Percentiles rank a stretch among this genome's conserved stretches.
Evolutionary conservation across 345 rosid species (phyloP).

Genomic region (Abelmoschus esculentus): DNA sequence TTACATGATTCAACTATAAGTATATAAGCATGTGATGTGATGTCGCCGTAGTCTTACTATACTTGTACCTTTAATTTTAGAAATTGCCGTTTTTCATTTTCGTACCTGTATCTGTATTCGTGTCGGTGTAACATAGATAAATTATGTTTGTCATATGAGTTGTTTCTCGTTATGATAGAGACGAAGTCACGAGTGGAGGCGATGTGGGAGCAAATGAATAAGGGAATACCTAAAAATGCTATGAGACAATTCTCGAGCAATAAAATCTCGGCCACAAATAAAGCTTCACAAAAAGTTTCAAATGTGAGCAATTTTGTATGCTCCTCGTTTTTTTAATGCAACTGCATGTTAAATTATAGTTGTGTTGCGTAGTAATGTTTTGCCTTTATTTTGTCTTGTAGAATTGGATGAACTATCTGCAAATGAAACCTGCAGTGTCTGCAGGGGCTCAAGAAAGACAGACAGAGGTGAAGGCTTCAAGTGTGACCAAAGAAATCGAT

Average conservation of each 20-base stretch:
- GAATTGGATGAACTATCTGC: slow-evolving; percentile 34
- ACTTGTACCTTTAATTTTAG: no score
- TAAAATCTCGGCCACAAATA: slow-evolving; percentile 19
- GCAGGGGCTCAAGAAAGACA: slow-evolving; percentile 10
- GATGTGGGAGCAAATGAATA: slow-evolving; percentile 64
- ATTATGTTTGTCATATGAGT: background rate
- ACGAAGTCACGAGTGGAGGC: slow-evolving; percentile 37
- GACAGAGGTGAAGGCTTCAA: background rate
- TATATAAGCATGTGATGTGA: no score
- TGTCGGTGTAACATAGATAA: no score
- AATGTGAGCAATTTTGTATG: slow-evolving; percentile 34
- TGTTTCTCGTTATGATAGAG: slow-evolving; percentile 18
- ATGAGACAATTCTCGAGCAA: slow-evolving; percentile 26
- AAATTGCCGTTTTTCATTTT: no score
- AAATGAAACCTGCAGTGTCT: slow-evolving; percentile 17
- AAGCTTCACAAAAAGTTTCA: slow-evolving; percentile 22
- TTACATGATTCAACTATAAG: no score
- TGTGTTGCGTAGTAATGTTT: background rate
- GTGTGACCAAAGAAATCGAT: slow-evolving; percentile 14
- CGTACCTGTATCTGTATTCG: no score
- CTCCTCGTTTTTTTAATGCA: background rate
- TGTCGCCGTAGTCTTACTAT: no score
- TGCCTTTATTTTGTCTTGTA: slow-evolving; percentile 12
- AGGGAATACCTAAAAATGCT: slow-evolving; percentile 31
- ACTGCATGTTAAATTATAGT: background rate